Conservation (phyloP, 768 basidiomycete genomes). For the Kondoa subrosea region DNA sequence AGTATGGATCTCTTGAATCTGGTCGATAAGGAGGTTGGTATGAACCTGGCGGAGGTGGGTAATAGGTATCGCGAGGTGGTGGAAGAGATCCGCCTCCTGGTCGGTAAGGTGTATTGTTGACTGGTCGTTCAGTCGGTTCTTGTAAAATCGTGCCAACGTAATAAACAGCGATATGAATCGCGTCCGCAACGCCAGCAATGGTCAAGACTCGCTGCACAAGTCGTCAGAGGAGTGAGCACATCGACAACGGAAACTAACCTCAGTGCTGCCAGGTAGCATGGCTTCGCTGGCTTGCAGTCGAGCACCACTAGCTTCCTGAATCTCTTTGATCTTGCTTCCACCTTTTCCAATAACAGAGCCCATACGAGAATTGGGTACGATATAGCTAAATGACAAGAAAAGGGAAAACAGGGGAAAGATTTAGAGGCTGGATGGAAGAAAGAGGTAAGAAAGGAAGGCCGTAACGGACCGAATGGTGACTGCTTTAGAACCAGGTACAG, state of each 20-base stretch:
- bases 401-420: not conserved
- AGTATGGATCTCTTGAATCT: not conserved
- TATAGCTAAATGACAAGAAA: slow-evolving; percentile 32
- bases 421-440: no score
- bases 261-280: slow-evolving; percentile 97
- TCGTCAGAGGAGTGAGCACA: not conserved
- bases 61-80: not conserved
- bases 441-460: not conserved
- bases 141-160: slow-evolving; percentile 91
- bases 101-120: slow-evolving; percentile 15
- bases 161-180: slow-evolving; percentile 97
- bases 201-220: slow-evolving; percentile 72
- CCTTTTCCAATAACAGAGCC: slow-evolving; percentile 96
- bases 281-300: slow-evolving; percentile 90
- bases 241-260: slow-evolving; percentile 43
- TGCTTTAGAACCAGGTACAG: slow-evolving; percentile 90
- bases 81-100: slow-evolving; percentile 10
- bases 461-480: slow-evolving; percentile 82
- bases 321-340: slow-evolving; percentile 97
- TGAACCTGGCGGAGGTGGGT: slow-evolving; percentile 7
- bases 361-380: slow-evolving; percentile 99
- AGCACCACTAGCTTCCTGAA: slow-evolving; percentile 95
- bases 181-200: slow-evolving; percentile 95
- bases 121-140: slow-evolving; percentile 47
- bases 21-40: not conserved